Evolutionary conservation across 2,329 filamentous ascomycete species (phyloP).

Genomic region (Microdochium trichocladiopsis): DNA sequence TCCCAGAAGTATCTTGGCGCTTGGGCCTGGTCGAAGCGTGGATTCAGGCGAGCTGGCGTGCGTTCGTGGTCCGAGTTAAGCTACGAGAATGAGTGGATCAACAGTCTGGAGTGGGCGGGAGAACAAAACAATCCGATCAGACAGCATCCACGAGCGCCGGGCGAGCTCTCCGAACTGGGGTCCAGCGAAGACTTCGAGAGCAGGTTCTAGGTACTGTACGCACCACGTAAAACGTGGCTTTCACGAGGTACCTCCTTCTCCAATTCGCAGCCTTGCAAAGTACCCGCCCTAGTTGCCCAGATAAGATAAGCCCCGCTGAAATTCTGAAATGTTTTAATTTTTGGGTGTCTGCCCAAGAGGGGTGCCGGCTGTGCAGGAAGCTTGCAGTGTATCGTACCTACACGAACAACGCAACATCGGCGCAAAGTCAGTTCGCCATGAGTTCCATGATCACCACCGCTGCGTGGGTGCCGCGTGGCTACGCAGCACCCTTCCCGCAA

Average conservation of each 20-base stretch:
- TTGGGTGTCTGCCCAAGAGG: slow-evolving; percentile 1
- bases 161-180: no score
- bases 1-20: no score
- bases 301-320: slow-evolving; percentile 12
- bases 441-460: slow-evolving; percentile 70
- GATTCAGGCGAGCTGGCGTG: no score
- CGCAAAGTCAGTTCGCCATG: slow-evolving; percentile 24
- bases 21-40: no score
- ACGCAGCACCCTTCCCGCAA: slow-evolving; percentile 66
- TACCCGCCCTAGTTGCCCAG: not conserved
- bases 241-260: not conserved
- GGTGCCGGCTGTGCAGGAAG: not conserved
- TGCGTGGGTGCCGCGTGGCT: slow-evolving; percentile 70
- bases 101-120: no score
- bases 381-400: not conserved
- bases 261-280: not conserved
- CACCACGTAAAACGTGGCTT: no score
- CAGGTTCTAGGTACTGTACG: no score
- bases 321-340: slow-evolving; percentile 6
- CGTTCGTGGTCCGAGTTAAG: no score
- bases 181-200: no score
- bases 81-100: no score
- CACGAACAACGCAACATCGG: not conserved
- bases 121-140: no score
- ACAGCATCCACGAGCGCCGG: no score